A percentile compares a stretch with the other conserved stretches of the same genome.
These are phyloP conservation scores for Dothideomycetes sp. DNA, from an alignment of 2,329 filamentous ascomycete species.

Conservation along the genomic window DNA sequence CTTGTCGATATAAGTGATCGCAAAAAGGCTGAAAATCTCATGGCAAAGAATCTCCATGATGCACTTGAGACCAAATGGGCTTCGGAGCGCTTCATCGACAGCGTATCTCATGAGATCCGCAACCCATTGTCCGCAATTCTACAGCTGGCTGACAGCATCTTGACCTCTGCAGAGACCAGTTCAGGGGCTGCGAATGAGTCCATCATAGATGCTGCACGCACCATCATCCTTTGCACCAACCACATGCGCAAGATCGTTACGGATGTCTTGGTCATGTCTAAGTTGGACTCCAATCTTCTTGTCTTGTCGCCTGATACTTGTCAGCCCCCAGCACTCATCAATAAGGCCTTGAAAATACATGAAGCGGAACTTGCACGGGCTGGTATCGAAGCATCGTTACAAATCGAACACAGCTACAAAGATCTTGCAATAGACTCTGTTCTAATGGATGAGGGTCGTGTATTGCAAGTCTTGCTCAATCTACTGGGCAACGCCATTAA, in stretches of 20 bases:
- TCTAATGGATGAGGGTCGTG: slow-evolving; percentile 15
- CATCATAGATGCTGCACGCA: slow-evolving; percentile 7
- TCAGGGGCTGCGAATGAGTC: slow-evolving; percentile 1
- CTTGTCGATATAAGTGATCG: slow-evolving; percentile 34
- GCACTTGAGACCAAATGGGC: slow-evolving; percentile 24
- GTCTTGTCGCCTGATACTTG: slow-evolving; percentile 14
- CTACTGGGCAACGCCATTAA: slow-evolving; percentile 18
- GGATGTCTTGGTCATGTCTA: slow-evolving; percentile 34
- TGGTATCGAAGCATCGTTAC: slow-evolving; percentile 13
- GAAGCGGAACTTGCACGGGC: slow-evolving; percentile 18
- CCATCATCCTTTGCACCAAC: slow-evolving; percentile 8
- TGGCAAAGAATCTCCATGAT: slow-evolving; percentile 20
- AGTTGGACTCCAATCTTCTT: slow-evolving; percentile 33
- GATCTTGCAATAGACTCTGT: slow-evolving; percentile 19
- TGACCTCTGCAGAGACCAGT: background rate
- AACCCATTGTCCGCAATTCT: slow-evolving; percentile 18
- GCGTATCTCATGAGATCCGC: slow-evolving; percentile 25
- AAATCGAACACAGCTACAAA: slow-evolving; percentile 12
- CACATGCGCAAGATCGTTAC: slow-evolving; percentile 31
- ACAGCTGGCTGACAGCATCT: slow-evolving; percentile 25
- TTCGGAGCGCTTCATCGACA: slow-evolving; percentile 25
- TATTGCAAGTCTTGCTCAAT: slow-evolving; percentile 18
- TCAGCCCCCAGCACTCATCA: slow-evolving; percentile 11
- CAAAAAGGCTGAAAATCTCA: slow-evolving; percentile 29
- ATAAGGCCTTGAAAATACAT: slow-evolving; percentile 22